Conservation (phyloP, 2,329 filamentous ascomycete species). For the Trichoderma breve region DNA sequence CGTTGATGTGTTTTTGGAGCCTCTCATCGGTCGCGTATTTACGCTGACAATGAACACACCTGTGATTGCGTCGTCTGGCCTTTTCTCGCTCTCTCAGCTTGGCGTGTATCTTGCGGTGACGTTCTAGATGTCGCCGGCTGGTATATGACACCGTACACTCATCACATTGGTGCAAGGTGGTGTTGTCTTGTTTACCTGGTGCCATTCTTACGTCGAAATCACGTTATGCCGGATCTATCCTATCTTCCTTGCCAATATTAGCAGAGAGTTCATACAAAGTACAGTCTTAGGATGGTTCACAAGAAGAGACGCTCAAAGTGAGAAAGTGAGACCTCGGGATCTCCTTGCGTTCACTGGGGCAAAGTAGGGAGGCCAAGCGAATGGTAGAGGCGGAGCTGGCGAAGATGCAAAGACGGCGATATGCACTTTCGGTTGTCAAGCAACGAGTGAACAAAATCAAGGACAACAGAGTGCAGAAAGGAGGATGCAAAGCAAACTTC, state of each 20-base stretch:
- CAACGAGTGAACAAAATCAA: not conserved
- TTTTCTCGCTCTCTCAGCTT: not conserved
- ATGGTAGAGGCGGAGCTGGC: not conserved
- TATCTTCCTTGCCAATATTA: not conserved
- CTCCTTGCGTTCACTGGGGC: not conserved
- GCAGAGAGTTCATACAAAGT: not conserved
- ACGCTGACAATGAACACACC: slow-evolving; percentile 27
- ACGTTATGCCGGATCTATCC: not conserved
- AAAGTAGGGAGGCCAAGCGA: not conserved
- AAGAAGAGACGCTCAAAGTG: not conserved
- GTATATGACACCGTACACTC: slow-evolving; percentile 24
- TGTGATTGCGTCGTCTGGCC: not conserved
- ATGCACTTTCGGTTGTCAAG: not conserved
- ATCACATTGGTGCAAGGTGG: slow-evolving; percentile 22
- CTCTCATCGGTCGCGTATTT: slow-evolving; percentile 29
- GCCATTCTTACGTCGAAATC: not conserved
- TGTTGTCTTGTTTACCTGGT: not conserved
- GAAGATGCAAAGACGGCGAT: not conserved
- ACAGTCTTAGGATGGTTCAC: not conserved
- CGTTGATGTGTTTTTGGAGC: slow-evolving; percentile 19
- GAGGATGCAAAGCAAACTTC: not conserved
- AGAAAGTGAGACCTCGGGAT: not conserved
- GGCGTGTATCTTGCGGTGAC: slow-evolving; percentile 30
- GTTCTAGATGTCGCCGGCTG: slow-evolving; percentile 29
- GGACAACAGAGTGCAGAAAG: not conserved